Base-by-base conservation (phyloP, 345 rosid species). In the Pseudoturritis turrita region DNA sequence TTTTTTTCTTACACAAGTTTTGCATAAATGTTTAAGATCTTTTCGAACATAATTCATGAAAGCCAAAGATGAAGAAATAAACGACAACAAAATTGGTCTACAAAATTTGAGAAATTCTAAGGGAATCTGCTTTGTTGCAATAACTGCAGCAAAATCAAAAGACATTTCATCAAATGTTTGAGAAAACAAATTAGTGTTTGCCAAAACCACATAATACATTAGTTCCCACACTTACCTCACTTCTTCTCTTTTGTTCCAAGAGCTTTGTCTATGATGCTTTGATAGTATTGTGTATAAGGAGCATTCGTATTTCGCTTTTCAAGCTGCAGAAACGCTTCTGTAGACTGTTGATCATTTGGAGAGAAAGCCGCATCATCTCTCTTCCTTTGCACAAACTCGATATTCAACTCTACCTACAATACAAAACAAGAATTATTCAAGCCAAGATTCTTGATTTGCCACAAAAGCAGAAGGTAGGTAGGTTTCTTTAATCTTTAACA, bases 351-450 rank as follows among this genome's bases (percentile, higher is more conserved):
- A 83, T 95, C 96, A 66, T 81, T 89, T 17, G 97, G 97, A n/a
- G 97, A 95, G 74, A 84, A 95, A 26, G 92, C 78, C 61, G 80
- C 90, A 18, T 88, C 97, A 26, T 91, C 97, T 84, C 97, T 88
- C 77, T 82, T 89, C 86, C 79, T 84, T 55, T 70, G 82, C 71
- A 95, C 87, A 81, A 81, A 91, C 67, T 87, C 91, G 26, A 87
- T 53, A 50, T 95, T 89, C 78, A 78, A 71, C 81, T 91, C 96
- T 64, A 89, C 94, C 98, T 91, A 61, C 9, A 68, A 25, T 15
- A 55, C 54, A 65, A 66, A 29, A 49, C 54, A 58, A 59, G 55
- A 39, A 39, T 3, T 9, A 68, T 43, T 19, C 33, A 61, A 54
- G 31, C 70, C 41, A 61, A 44, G 13, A 50, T 10, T 36, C 29